These are phyloP conservation scores for Mollisia scopiformis DNA, from an alignment of 2,329 filamentous ascomycete species.

Conservation along the genomic window DNA sequence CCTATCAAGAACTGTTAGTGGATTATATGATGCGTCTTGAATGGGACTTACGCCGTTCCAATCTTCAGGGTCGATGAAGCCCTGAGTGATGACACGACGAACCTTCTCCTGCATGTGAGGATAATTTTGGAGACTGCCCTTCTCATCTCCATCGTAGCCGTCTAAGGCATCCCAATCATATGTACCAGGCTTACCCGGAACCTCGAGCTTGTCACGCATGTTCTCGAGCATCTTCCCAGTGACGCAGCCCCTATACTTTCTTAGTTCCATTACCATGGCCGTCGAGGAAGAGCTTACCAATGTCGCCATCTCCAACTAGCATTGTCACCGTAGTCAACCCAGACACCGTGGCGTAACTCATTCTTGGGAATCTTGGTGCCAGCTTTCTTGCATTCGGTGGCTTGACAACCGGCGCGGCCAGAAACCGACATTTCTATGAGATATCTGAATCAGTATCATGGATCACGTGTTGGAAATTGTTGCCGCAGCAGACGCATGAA, in stretches of 20 bases:
- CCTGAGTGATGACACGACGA: constrained; percentile 69
- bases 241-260: constrained; percentile 74
- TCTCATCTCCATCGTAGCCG: constrained; percentile 73
- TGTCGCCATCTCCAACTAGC: constrained; percentile 80
- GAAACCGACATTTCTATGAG: constrained; percentile 68
- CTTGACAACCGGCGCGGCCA: constrained; percentile 75
- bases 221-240: constrained; percentile 75
- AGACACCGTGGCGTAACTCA: constrained; percentile 75
- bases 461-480: constrained; percentile 1
- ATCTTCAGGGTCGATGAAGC: constrained; percentile 82
- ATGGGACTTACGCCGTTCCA: constrained; percentile 73
- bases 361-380: constrained; percentile 76
- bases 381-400: constrained; percentile 69
- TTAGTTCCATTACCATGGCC: not conserved
- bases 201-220: constrained; percentile 58
- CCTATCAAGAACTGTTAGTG: constrained; percentile 22
- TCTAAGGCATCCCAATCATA: constrained; percentile 50
- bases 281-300: constrained; percentile 62
- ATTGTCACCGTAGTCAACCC: constrained; percentile 63
- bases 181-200: constrained; percentile 51
- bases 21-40: not conserved
- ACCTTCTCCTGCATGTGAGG: constrained; percentile 74
- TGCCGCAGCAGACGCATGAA: constrained; percentile 31
- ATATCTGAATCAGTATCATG: not conserved
- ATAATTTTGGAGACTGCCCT: constrained; percentile 47